Evolutionary conservation across 495 filamentous ascomycete genomes (phyloP).

Genomic region (Tuber calosporum): DNA sequence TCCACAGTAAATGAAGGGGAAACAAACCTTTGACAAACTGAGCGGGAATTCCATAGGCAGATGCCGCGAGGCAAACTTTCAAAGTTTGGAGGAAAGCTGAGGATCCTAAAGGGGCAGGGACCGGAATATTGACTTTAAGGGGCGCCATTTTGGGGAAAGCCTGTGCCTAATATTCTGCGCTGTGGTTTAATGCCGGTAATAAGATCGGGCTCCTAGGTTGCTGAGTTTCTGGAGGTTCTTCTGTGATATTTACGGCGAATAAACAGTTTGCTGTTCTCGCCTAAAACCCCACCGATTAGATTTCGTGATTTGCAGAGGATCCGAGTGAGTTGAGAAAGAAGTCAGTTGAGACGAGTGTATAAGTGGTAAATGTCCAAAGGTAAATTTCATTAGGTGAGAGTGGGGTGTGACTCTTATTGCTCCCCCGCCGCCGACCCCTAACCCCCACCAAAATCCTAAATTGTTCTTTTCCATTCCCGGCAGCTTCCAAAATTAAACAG

Average conservation of each 20-base stretch:
- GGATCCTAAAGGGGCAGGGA: slow-evolving; percentile 32
- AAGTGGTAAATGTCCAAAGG: not conserved
- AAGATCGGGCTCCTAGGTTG: not conserved
- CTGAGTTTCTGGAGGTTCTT: not conserved
- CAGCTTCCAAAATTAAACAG: slow-evolving; percentile 14
- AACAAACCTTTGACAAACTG: slow-evolving; percentile 39
- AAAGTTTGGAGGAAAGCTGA: slow-evolving; percentile 36
- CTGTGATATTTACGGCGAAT: not conserved
- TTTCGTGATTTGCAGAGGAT: not conserved
- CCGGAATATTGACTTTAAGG: slow-evolving; percentile 41
- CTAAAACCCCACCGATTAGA: not conserved
- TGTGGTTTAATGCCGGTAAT: not conserved
- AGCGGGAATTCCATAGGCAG: slow-evolving; percentile 33
- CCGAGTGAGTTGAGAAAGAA: not conserved
- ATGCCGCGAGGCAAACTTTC: slow-evolving; percentile 39
- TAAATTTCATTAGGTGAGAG: slow-evolving; percentile 12
- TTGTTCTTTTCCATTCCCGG: slow-evolving; percentile 4
- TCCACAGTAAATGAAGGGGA: not conserved
- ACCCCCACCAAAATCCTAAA: slow-evolving; percentile 12
- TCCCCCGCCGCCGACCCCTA: slow-evolving; percentile 15
- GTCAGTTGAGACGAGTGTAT: not conserved
- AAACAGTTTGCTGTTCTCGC: not conserved
- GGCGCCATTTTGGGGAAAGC: slow-evolving; percentile 25
- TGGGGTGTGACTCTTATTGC: slow-evolving; percentile 22
- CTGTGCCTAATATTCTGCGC: not conserved